A percentile compares a stretch with the other conserved stretches of the same genome.
Conservation (phyloP, 2,329 filamentous ascomycete genomes). For the Ustilaginoidea virens region DNA sequence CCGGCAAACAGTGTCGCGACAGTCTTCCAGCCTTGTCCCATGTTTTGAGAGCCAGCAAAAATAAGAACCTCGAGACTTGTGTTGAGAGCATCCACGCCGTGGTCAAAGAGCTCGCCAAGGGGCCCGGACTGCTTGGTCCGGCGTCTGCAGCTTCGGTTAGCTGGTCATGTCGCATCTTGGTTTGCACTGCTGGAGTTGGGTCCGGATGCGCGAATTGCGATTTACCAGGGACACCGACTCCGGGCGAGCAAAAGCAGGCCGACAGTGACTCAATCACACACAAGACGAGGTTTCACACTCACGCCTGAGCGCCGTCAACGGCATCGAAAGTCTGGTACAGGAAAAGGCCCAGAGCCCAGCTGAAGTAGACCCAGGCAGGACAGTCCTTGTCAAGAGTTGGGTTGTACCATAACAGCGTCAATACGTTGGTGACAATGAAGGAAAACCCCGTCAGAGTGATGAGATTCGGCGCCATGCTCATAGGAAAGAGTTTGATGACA, state of each 20-base stretch:
- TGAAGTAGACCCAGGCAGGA: constrained; percentile 86
- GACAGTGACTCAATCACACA: too few species aligned
- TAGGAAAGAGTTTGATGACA: constrained; percentile 87
- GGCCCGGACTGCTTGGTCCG: constrained; percentile 87
- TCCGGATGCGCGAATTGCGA: too few species aligned
- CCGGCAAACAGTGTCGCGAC: constrained; percentile 71
- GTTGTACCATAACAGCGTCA: constrained; percentile 91
- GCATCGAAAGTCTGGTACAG: constrained; percentile 98
- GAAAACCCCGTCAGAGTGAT: constrained; percentile 85
- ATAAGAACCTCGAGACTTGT: constrained; percentile 86
- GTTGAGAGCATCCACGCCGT: constrained; percentile 93
- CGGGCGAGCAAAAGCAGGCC: too few species aligned
- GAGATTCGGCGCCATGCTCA: constrained; percentile 80
- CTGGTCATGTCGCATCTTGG: not conserved
- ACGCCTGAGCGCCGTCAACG: constrained; percentile 88
- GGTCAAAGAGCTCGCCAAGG: constrained; percentile 90
- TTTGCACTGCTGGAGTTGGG: not conserved
- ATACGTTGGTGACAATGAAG: constrained; percentile 78
- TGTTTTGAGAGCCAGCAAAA: constrained; percentile 83
- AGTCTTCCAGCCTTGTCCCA: constrained; percentile 85
- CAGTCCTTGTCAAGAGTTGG: constrained; percentile 90
- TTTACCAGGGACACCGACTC: too few species aligned
- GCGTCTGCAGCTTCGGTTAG: constrained; percentile 33
- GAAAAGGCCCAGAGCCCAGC: constrained; percentile 80
- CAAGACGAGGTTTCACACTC: constrained; percentile 22